Percentiles rank a stretch among this genome's conserved stretches.
Conservation (phyloP, 2,329 filamentous ascomycete species). For the Onygenales sp. region DNA sequence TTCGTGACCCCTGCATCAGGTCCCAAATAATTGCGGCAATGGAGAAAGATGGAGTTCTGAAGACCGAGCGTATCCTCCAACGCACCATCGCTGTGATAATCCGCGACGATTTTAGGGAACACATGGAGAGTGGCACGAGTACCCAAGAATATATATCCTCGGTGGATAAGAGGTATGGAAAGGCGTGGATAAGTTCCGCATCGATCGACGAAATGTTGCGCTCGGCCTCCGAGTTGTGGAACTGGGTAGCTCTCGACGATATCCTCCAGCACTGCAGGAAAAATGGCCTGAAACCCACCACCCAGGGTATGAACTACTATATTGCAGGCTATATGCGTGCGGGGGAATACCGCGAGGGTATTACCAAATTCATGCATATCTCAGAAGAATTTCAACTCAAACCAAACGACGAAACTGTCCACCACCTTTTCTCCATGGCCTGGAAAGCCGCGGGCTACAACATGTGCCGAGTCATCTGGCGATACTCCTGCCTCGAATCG, state of each 20-base stretch:
- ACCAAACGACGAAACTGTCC: slow-evolving; percentile 18
- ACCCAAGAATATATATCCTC: slow-evolving; percentile 27
- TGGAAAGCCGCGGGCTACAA: slow-evolving; percentile 31
- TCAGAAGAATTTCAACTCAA: slow-evolving; percentile 5
- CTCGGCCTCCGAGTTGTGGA: no score
- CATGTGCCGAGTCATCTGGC: slow-evolving; percentile 38
- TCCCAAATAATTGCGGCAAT: slow-evolving; percentile 21
- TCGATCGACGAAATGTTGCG: slow-evolving; percentile 30
- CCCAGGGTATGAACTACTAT: slow-evolving; percentile 20
- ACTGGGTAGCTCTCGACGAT: no score
- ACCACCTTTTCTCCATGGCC: slow-evolving; percentile 34
- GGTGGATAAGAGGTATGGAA: slow-evolving; percentile 27
- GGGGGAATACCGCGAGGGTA: slow-evolving; percentile 10
- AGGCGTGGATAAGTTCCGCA: slow-evolving; percentile 27
- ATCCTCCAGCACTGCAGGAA: slow-evolving; percentile 24
- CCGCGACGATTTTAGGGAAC: slow-evolving; percentile 21
- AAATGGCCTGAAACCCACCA: slow-evolving; percentile 18
- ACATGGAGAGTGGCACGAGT: slow-evolving; percentile 24
- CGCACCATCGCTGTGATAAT: slow-evolving; percentile 22
- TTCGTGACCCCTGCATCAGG: slow-evolving; percentile 19
- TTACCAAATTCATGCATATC: slow-evolving; percentile 12
- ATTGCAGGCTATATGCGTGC: slow-evolving; percentile 18
- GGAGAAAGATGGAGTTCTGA: slow-evolving; percentile 22
- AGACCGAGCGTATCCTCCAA: slow-evolving; percentile 16
- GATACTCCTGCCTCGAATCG: slow-evolving; percentile 35